Evolutionary conservation across 805 yeast genomes (phyloP).

Genomic region (Myxozyma udenii): DNA sequence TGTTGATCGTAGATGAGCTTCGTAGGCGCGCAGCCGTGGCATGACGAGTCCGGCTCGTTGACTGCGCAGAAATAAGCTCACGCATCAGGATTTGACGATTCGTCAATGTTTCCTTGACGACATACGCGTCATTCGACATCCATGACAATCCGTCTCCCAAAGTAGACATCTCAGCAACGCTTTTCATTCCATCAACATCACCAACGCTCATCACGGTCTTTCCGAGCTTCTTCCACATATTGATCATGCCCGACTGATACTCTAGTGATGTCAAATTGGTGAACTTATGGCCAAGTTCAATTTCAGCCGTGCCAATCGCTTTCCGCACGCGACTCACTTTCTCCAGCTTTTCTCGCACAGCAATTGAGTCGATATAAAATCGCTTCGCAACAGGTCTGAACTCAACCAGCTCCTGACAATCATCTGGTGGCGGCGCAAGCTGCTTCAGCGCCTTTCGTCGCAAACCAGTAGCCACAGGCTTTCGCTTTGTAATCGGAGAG

Average conservation of each 20-base stretch:
- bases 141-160: slow-evolving; percentile 70
- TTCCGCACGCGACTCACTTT: slow-evolving; percentile 48
- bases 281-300: slow-evolving; percentile 47
- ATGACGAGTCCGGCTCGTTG: slow-evolving; percentile 65
- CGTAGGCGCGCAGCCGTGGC: slow-evolving; percentile 64
- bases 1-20: slow-evolving; percentile 72
- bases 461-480: slow-evolving; percentile 77
- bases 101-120: slow-evolving; percentile 87
- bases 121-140: slow-evolving; percentile 71
- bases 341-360: slow-evolving; percentile 55
- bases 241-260: slow-evolving; percentile 65
- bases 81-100: slow-evolving; percentile 91
- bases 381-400: slow-evolving; percentile 85
- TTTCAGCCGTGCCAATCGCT: slow-evolving; percentile 55
- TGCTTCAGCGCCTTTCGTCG: slow-evolving; percentile 89
- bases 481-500: slow-evolving; percentile 57
- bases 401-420: slow-evolving; percentile 70
- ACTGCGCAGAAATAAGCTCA: slow-evolving; percentile 76
- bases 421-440: slow-evolving; percentile 87
- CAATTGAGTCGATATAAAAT: slow-evolving; percentile 57
- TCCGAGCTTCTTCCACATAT: slow-evolving; percentile 74
- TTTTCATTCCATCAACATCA: slow-evolving; percentile 70
- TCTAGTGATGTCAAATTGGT: slow-evolving; percentile 46
- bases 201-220: slow-evolving; percentile 67
- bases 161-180: slow-evolving; percentile 67